phyloP scores from a whole-genome alignment of 208 protist genomes.

The Crithidia sp. region DNA sequence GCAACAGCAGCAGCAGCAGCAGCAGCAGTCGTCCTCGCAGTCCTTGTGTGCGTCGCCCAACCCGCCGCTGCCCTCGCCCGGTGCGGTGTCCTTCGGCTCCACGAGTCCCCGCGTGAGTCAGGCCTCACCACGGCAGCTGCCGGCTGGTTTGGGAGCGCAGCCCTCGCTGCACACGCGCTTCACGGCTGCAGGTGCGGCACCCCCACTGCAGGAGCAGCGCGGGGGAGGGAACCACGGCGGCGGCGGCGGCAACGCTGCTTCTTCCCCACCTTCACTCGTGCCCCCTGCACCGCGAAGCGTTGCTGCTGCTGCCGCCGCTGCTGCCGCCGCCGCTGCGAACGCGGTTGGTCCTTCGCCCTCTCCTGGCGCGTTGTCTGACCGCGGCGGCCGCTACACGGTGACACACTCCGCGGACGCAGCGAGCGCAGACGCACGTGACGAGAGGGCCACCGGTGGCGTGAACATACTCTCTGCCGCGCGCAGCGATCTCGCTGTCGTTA shows the following conservation, averaged over 20 bases:
- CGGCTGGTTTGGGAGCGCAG: no score
- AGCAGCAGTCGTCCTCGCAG: background rate
- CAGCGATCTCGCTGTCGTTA: slow-evolving; percentile 8
- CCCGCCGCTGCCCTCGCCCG: no score
- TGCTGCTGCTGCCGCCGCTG: slow-evolving; percentile 7
- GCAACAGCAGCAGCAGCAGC: slow-evolving; percentile 3
- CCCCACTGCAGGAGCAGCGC: no score
- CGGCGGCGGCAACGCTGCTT: background rate
- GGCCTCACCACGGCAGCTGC: no score
- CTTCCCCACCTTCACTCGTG: background rate
- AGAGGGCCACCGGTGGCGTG: no score
- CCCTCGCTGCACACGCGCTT: no score
- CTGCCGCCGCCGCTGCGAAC: slow-evolving; percentile 8
- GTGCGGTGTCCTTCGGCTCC: no score
- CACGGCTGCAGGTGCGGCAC: no score
- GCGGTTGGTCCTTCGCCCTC: no score
- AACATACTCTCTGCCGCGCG: background rate
- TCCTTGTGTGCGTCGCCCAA: no score
- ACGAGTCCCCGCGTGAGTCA: no score
- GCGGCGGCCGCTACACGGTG: background rate
- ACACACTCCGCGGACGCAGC: background rate
- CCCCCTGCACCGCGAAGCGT: slow-evolving; percentile 16
- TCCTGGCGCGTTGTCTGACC: background rate
- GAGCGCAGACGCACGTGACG: background rate
- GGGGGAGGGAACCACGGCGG: background rate